phyloP scores from a whole-genome alignment of 257 asterid species.

The Solanum rostratum region DNA sequence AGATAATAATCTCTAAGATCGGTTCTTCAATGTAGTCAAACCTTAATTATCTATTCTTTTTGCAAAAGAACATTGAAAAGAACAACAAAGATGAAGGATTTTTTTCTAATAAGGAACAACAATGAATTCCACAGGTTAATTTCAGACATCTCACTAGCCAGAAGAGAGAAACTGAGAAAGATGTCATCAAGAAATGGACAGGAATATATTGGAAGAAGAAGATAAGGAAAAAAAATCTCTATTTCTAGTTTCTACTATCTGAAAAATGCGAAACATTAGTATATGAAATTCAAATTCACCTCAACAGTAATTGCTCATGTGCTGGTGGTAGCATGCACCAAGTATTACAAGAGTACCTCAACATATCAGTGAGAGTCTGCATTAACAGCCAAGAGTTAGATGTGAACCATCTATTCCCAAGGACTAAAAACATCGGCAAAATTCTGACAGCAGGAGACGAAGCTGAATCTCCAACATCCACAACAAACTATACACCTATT shows the following conservation, averaged over 20 bases:
- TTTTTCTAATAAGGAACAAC: not conserved
- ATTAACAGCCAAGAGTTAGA: not conserved
- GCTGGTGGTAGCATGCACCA: constrained; percentile 60
- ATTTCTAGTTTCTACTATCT: not conserved
- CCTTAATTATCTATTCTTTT: not conserved
- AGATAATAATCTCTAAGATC: not conserved
- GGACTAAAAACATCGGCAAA: not conserved
- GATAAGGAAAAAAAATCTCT: not conserved
- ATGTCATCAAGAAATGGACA: not conserved
- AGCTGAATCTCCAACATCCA: not conserved
- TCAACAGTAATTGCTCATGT: constrained; percentile 48
- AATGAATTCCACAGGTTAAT: not conserved
- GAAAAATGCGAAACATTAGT: not conserved
- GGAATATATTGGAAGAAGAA: not conserved
- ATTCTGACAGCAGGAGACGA: not conserved
- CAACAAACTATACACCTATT: not conserved
- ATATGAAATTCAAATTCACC: constrained; percentile 30
- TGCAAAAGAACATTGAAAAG: not conserved
- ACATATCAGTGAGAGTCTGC: constrained; percentile 71
- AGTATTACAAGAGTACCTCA: constrained; percentile 39
- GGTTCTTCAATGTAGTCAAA: not conserved
- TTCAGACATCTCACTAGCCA: not conserved
- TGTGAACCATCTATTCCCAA: not conserved
- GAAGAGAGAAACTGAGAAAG: not conserved
- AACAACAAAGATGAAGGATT: not conserved